Base-by-base conservation (phyloP, 495 filamentous ascomycete genomes). In the Schizothecium vesticola region DNA sequence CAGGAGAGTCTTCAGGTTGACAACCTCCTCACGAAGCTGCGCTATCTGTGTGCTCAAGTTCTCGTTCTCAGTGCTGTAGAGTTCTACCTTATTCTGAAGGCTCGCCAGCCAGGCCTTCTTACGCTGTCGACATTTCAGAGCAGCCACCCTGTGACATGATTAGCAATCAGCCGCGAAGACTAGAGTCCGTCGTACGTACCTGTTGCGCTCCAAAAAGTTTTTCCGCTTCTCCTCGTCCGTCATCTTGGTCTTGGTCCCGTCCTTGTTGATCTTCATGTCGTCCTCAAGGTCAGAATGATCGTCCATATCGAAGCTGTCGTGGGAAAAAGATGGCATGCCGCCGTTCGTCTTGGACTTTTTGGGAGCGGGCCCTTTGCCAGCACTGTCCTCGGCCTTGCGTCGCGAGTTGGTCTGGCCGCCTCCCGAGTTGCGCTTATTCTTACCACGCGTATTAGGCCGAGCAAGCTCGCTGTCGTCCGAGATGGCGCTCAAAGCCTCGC, bases 41-140 rank as follows among this genome's bases (percentile, higher is more conserved):
- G 90, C 87, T 64, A 98, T 93, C 59, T 94, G 92, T 7, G 88
- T 84, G 22, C 90, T 91, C 61, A 99, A 85, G 6, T 87, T 87
- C 72, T 99, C 95, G 72, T 98, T 98, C 81, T 99, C 95, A 4
- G 84, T 88, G 55, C 88, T 92, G 74, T 91, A 98, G 57, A 97
- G 80, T 75, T 99, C 95, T 29, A 98, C 95, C 78, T 99, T 99
- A 24, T 86, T 86, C 78, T 99, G 95, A 3, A 99, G 86, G 75
- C 97, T 99, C 19, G 92, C 91, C 58, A 99, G 87, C 95, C 95
- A 99, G 76, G 98, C 95, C 83, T 99, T 99, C 84, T 99, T 99
- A 7, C 95, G 89, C 77, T 99, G 95, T 65, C 95, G 90, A 81
- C 95, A 99, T 78, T 99, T 99, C 62, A 99, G 83, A 25, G 95